Conservation (phyloP, 2,329 filamentous ascomycete species). For the Aspergillus udagawae region DNA sequence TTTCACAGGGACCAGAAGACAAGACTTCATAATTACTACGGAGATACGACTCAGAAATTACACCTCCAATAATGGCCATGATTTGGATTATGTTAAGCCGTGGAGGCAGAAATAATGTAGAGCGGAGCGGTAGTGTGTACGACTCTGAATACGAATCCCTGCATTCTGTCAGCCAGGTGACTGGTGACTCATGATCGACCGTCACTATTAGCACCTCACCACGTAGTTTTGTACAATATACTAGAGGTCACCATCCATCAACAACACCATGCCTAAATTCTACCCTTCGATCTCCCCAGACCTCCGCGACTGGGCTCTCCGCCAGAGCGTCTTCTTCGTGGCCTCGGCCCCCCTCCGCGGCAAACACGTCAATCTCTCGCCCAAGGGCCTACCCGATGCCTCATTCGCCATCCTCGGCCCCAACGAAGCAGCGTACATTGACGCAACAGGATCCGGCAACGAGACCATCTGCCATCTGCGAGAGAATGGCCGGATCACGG, state of each 20-base stretch:
- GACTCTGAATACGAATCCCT: neutral
- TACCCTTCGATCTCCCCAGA: slow-evolving; percentile 53
- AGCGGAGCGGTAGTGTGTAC: no score
- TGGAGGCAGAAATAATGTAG: neutral
- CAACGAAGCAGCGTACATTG: slow-evolving; percentile 64
- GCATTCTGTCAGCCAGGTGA: neutral
- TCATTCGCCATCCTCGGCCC: slow-evolving; percentile 59
- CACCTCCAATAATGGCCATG: neutral
- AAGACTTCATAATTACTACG: neutral
- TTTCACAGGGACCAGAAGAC: neutral
- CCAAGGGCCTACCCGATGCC: slow-evolving; percentile 64
- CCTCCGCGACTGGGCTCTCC: slow-evolving; percentile 60
- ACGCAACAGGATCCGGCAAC: slow-evolving; percentile 69
- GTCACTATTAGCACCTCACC: neutral
- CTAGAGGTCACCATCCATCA: neutral
- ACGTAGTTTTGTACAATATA: neutral
- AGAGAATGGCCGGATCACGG: slow-evolving; percentile 70
- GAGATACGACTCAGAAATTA: neutral
- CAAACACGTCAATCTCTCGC: slow-evolving; percentile 70
- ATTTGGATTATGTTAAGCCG: no score
- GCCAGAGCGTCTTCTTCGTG: slow-evolving; percentile 71
- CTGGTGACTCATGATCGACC: neutral
- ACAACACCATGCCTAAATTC: slow-evolving; percentile 55
- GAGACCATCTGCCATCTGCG: slow-evolving; percentile 74
- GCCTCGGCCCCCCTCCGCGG: slow-evolving; percentile 66